Percentiles rank a stretch among this genome's conserved stretches.
Conservation (phyloP, 139 green algal species). For the Tetratostichococcus sp. region DNA sequence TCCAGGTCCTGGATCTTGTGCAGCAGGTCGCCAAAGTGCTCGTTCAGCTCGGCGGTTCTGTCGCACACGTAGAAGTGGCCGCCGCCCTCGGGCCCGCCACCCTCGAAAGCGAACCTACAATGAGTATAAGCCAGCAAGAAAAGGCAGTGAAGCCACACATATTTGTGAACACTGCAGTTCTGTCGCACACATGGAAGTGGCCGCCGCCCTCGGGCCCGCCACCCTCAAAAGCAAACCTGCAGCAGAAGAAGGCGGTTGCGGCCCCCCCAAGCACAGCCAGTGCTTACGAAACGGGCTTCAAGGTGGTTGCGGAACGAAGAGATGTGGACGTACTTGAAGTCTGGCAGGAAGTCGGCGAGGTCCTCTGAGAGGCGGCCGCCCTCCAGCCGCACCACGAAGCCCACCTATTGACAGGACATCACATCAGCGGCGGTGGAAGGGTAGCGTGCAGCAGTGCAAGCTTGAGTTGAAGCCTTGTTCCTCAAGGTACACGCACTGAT, state of each 20-base stretch:
- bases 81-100: conserved; percentile 1
- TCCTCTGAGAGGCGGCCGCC: conserved; percentile 45
- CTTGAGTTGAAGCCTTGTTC: no score
- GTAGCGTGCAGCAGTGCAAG: no score
- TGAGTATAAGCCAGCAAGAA: not conserved
- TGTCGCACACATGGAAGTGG: conserved; percentile 61
- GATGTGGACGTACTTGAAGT: conserved; percentile 68
- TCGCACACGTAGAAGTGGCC: conserved; percentile 63
- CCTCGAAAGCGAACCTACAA: conserved; percentile 29
- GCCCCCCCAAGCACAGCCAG: no score
- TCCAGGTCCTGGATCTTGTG: conserved; percentile 81
- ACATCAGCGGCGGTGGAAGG: no score
- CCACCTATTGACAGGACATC: no score
- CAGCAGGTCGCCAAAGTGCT: conserved; percentile 69
- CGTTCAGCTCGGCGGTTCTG: conserved; percentile 50
- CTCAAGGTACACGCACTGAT: no score
- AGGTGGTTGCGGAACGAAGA: no score
- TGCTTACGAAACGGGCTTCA: no score
- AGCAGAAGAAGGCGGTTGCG: no score
- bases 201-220: conserved; percentile 7
- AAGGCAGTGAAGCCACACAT: not conserved
- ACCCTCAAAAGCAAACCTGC: conserved; percentile 8
- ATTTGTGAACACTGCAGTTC: conserved; percentile 54
- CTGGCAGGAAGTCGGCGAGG: conserved; percentile 62
- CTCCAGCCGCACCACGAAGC: conserved; percentile 47